These are phyloP conservation scores for Creolimax fragrantissima DNA, from an alignment of 78 protist species.

Conservation along the genomic window DNA sequence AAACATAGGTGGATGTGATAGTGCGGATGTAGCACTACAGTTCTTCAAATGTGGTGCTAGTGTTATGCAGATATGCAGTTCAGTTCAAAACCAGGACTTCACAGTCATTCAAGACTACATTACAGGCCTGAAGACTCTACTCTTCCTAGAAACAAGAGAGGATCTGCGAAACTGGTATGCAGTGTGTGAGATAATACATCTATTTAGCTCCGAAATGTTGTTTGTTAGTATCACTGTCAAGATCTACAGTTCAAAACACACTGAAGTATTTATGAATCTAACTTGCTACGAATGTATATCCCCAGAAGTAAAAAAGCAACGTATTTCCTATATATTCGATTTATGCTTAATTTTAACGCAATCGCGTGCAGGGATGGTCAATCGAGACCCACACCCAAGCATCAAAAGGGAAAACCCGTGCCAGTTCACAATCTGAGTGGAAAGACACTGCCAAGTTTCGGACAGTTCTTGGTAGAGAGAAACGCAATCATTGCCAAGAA, in stretches of 20 bases:
- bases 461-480: slow-evolving; percentile 21
- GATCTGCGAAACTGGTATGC: slow-evolving; percentile 47
- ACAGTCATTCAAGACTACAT: slow-evolving; percentile 87
- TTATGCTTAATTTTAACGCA: too few relatives aligned
- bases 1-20: slow-evolving; percentile 75
- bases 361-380: slow-evolving; percentile 73
- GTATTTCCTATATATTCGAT: too few relatives aligned
- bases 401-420: slow-evolving; percentile 21
- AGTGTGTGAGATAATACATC: too few relatives aligned
- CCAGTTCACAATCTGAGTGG: not conserved
- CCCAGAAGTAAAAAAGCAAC: too few relatives aligned
- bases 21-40: slow-evolving; percentile 75
- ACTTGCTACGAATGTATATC: too few relatives aligned
- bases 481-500: not conserved
- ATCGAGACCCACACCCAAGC: slow-evolving; percentile 47
- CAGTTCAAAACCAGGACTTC: slow-evolving; percentile 90
- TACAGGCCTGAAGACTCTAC: slow-evolving; percentile 70
- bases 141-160: slow-evolving; percentile 71
- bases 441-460: slow-evolving; percentile 29
- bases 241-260: too few relatives aligned
- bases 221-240: too few relatives aligned
- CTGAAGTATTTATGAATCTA: too few relatives aligned
- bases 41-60: slow-evolving; percentile 81
- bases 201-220: too few relatives aligned
- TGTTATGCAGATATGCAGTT: slow-evolving; percentile 77